These are phyloP conservation scores for Ettlia oleoabundans DNA, from an alignment of 139 green algal species.

Conservation along the genomic window DNA sequence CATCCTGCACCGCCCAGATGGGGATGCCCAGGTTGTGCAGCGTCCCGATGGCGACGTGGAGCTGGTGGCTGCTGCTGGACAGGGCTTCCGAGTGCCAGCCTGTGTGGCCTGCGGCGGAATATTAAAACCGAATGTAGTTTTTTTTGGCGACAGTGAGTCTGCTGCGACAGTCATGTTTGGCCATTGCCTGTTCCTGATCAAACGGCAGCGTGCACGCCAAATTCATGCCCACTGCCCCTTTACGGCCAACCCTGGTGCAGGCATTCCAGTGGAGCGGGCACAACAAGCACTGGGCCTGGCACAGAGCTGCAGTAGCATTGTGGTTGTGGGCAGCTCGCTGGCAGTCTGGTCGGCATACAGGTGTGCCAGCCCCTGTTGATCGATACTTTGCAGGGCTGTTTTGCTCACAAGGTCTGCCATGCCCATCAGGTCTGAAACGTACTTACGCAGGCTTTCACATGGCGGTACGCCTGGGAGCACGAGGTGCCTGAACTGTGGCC, in stretches of 20 bases:
- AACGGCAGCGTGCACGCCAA: too few relatives aligned
- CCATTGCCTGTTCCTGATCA: too few relatives aligned
- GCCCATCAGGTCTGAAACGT: too few relatives aligned
- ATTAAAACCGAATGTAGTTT: constrained; percentile 90
- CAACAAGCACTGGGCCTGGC: constrained; percentile 46
- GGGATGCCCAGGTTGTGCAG: not conserved
- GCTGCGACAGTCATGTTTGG: too few relatives aligned
- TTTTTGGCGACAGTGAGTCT: constrained; percentile 77
- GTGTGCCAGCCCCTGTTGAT: not conserved
- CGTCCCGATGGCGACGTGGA: constrained; percentile 88
- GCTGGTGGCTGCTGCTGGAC: constrained; percentile 56
- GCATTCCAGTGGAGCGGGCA: constrained; percentile 54
- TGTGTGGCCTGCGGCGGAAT: constrained; percentile 76
- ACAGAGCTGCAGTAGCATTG: constrained; percentile 46
- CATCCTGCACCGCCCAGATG: not conserved
- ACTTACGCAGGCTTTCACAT: too few relatives aligned
- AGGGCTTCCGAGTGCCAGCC: constrained; percentile 71
- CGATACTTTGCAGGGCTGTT: too few relatives aligned
- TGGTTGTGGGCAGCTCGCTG: constrained; percentile 75
- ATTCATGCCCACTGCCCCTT: too few relatives aligned
- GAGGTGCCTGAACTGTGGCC: too few relatives aligned
- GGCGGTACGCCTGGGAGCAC: too few relatives aligned
- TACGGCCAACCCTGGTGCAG: not conserved
- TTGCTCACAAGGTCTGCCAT: not conserved
- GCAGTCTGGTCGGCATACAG: constrained; percentile 81